These are phyloP conservation scores for Trichoderma breve DNA, from an alignment of 2,329 filamentous ascomycete genomes.

Conservation along the genomic window DNA sequence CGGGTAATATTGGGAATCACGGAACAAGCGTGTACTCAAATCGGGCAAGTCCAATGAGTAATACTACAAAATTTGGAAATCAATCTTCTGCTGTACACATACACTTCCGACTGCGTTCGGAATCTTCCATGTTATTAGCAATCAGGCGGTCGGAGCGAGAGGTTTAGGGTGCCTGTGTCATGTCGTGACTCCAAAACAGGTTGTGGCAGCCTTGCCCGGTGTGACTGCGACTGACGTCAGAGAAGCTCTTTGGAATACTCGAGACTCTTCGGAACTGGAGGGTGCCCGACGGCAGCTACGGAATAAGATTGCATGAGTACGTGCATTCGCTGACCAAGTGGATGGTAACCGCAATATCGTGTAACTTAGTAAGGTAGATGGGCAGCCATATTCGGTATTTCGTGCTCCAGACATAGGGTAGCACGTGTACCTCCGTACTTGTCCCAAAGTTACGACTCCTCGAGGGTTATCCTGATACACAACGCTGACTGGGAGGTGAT, in stretches of 20 bases:
- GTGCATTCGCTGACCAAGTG: conserved; percentile 4
- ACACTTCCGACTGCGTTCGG: background rate
- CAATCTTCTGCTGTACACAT: background rate
- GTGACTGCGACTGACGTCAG: conserved; percentile 11
- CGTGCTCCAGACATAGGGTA: background rate
- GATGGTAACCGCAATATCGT: background rate
- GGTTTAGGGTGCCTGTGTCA: background rate
- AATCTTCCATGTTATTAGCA: background rate
- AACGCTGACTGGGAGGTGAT: background rate
- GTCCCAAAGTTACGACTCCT: background rate
- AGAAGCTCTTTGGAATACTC: conserved; percentile 1
- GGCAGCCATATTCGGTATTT: background rate
- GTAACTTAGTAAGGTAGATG: background rate
- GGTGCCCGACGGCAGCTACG: conserved; percentile 1
- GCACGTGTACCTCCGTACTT: background rate
- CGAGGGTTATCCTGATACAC: background rate
- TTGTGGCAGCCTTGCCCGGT: background rate
- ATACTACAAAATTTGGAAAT: background rate
- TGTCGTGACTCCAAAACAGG: background rate
- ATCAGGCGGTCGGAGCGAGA: background rate
- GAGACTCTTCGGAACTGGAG: background rate
- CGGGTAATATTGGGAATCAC: background rate
- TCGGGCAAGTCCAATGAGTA: background rate
- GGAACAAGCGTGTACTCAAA: background rate
- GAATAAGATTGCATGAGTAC: conserved; percentile 6